Evolutionary conservation across 1,139 yeast genomes (phyloP).

Genomic region (Lodderomyces theae): DNA sequence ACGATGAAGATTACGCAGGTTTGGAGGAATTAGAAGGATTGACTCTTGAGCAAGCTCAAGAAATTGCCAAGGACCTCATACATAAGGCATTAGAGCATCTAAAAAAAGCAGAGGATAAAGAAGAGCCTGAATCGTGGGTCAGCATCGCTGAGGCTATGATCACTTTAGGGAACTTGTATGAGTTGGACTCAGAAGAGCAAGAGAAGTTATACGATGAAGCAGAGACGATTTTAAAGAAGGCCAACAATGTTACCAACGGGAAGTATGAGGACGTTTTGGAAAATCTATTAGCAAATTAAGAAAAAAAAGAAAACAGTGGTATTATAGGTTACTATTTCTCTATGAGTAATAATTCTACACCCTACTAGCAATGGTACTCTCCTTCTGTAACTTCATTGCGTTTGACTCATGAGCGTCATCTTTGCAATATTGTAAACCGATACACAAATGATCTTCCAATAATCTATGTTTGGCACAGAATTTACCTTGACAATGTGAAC

Average conservation of each 20-base stretch:
- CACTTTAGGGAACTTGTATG: conserved; percentile 69
- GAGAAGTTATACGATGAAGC: conserved; percentile 65
- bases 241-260: conserved; percentile 76
- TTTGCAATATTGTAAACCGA: conserved; percentile 76
- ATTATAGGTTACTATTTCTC: not conserved
- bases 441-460: conserved; percentile 80
- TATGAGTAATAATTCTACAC: conserved; percentile 18
- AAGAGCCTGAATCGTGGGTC: conserved; percentile 80
- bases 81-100: conserved; percentile 58
- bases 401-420: conserved; percentile 63
- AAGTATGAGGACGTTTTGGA: conserved; percentile 61
- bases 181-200: conserved; percentile 63
- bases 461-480: conserved; percentile 86
- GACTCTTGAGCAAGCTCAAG: conserved; percentile 43
- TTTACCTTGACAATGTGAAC: conserved; percentile 81
- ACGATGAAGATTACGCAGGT: conserved; percentile 53
- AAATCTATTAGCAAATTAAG: conserved; percentile 17
- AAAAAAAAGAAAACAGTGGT: not conserved
- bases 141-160: conserved; percentile 82
- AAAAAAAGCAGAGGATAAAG: conserved; percentile 59
- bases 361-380: conserved; percentile 36
- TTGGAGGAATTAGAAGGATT: conserved; percentile 39
- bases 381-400: conserved; percentile 41
- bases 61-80: conserved; percentile 49
- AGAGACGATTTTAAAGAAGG: conserved; percentile 56